These are phyloP conservation scores for Phaeolepiota aurea DNA, from an alignment of 768 basidiomycete species.

Conservation along the genomic window DNA sequence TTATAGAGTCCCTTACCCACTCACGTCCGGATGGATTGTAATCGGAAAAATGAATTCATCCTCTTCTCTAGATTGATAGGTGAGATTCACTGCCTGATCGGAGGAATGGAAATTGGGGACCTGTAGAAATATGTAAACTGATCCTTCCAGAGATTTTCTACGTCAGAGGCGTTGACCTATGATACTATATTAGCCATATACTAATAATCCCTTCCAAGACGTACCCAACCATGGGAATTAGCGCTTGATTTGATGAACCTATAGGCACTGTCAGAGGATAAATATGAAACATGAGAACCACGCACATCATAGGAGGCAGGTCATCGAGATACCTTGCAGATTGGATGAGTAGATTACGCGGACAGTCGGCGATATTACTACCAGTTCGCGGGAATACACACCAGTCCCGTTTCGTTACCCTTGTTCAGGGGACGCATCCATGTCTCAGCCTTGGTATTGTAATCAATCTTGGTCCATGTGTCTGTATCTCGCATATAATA, in stretches of 20 bases:
- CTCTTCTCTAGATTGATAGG: slow-evolving; percentile 35
- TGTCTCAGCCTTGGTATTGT: slow-evolving; percentile 40
- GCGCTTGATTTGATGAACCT: slow-evolving; percentile 65
- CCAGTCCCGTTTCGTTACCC: slow-evolving; percentile 54
- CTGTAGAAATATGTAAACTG: slow-evolving; percentile 63
- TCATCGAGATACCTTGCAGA: slow-evolving; percentile 57
- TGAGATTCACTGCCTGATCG: neutral
- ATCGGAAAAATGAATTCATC: slow-evolving; percentile 66
- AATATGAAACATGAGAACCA: neutral
- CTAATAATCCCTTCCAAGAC: neutral
- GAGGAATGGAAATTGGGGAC: slow-evolving; percentile 13
- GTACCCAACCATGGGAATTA: slow-evolving; percentile 69
- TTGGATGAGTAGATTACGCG: neutral
- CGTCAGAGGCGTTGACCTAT: slow-evolving; percentile 55
- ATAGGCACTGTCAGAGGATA: slow-evolving; percentile 1
- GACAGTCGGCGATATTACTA: slow-evolving; percentile 12
- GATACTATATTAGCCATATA: neutral
- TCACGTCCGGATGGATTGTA: slow-evolving; percentile 74
- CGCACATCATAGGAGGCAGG: slow-evolving; percentile 66
- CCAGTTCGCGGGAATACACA: slow-evolving; percentile 67
- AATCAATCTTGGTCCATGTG: slow-evolving; percentile 67
- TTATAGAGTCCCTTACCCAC: slow-evolving; percentile 34
- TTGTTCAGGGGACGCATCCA: slow-evolving; percentile 72
- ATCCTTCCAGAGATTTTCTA: slow-evolving; percentile 72
- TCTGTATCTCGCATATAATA: slow-evolving; percentile 66